Base-by-base conservation (phyloP, 1,284 basidiomycete genomes). In the Boletus calvinii region DNA sequence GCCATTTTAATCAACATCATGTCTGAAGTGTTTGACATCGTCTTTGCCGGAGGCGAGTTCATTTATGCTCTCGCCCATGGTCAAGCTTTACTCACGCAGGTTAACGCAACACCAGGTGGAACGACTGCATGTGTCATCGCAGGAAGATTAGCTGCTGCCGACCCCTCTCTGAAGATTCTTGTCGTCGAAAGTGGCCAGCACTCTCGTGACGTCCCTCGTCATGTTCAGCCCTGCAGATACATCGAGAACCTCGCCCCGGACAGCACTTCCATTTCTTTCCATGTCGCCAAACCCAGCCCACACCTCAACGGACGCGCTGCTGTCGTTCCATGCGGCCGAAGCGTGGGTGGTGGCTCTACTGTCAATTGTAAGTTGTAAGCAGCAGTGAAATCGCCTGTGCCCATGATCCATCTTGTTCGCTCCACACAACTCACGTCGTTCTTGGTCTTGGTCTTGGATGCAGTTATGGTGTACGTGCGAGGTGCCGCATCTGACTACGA, bases 261-360 rank as follows among this genome's bases (percentile, higher is more conserved):
- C 1, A 71, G 68, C 36, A 73, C 70, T 15, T 77, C 74, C 0
- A 66, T 79, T 38, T 75, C 74, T 3, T 68, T 72, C 53, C 70
- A 82, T 46, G 59, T 65, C 4, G 66, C 69, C 3, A 75, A 73
- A 39, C 72, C 77, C 0, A 78, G 73, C 54, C 55, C 69, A 4
- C 67, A 75, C 0, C 63, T 85, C n/a, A 71, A 66, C 13, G 77
- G 75, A 15, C 77, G 83, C 10, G 58, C 70, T 8, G 56, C 70
- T 3, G 50, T 77, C 29, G 72, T 80, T 12, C 70, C 72, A 0
- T 63, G 67, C 34, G 83, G 77, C 0, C 72, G 76, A 37, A 77
- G 74, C 39, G 60, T 86, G 0, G 84, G 84, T 9, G 84, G 84
- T 0, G 83, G 82, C 0, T 83, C 83, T 1, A 69, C 71, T 50